These are phyloP conservation scores for Talinum fruticosum DNA, from an alignment of 148 eudicot genomes.

Conservation along the genomic window DNA sequence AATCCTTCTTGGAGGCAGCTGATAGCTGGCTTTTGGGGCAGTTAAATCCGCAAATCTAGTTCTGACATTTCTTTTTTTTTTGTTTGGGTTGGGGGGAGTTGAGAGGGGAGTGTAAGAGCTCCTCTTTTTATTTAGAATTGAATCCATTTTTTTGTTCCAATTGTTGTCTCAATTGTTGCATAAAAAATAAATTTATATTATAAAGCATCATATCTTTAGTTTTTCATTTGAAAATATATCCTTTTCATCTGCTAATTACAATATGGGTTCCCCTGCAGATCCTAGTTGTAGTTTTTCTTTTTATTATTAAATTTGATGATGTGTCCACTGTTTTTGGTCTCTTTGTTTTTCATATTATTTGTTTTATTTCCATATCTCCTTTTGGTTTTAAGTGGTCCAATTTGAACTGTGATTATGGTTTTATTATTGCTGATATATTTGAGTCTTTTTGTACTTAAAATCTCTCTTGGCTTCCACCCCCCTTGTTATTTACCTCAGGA, in stretches of 20 bases:
- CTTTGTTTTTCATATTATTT: too few species aligned
- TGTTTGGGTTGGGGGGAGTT: background rate
- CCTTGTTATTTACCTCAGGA: conserved; percentile 8
- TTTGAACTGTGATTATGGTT: background rate
- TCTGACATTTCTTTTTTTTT: background rate
- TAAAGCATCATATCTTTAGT: too few species aligned
- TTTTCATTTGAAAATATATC: too few species aligned
- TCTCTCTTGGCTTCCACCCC: background rate
- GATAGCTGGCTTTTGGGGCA: background rate
- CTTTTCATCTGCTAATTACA: too few species aligned
- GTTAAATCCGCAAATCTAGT: background rate
- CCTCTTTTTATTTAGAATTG: too few species aligned
- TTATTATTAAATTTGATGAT: too few species aligned
- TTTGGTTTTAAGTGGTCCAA: background rate
- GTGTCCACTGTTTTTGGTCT: too few species aligned
- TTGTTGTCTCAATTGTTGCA: too few species aligned
- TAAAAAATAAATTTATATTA: too few species aligned
- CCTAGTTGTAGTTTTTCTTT: background rate
- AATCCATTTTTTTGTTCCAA: background rate
- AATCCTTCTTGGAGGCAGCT: background rate
- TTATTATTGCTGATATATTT: background rate
- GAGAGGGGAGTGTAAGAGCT: background rate
- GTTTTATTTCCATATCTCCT: background rate
- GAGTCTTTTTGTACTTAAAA: background rate
- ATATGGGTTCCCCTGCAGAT: background rate